These are phyloP conservation scores for Wickerhamiella azyma DNA, from an alignment of 805 yeast species.

Conservation along the genomic window DNA sequence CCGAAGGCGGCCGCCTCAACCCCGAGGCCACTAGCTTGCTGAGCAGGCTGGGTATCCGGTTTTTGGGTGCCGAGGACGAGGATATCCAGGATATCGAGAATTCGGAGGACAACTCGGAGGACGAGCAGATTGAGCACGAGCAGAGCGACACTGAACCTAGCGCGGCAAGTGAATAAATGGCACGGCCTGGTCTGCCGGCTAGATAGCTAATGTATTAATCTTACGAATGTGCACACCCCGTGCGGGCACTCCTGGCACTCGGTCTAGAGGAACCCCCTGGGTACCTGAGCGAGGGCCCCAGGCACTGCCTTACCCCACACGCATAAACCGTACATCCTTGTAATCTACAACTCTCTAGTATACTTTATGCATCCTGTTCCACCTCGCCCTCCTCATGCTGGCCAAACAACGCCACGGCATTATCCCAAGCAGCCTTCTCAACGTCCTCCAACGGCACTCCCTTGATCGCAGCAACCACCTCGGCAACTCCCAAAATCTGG, in stretches of 20 bases:
- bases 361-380: too few relatives aligned
- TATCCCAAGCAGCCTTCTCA: conserved; percentile 38
- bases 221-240: neutral
- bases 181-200: too few relatives aligned
- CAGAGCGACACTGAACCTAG: conserved; percentile 10
- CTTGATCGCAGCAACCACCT: conserved; percentile 42
- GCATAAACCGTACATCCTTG: too few relatives aligned
- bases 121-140: conserved; percentile 12
- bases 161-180: conserved; percentile 2
- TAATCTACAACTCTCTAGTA: too few relatives aligned
- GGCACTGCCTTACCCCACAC: too few relatives aligned
- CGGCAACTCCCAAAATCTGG: conserved; percentile 65
- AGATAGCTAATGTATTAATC: neutral
- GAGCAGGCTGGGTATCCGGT: conserved; percentile 18
- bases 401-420: conserved; percentile 37
- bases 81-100: conserved; percentile 12
- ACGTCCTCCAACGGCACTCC: conserved; percentile 32
- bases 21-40: conserved; percentile 19
- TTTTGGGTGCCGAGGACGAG: conserved; percentile 16
- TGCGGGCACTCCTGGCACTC: too few relatives aligned
- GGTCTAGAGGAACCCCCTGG: too few relatives aligned
- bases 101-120: conserved; percentile 6
- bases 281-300: neutral
- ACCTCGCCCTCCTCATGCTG: neutral
- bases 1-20: conserved; percentile 16